A percentile compares a stretch with the other conserved stretches of the same genome.
Conservation (phyloP, 129 eudicot species). For the Tanacetum coccineum region DNA sequence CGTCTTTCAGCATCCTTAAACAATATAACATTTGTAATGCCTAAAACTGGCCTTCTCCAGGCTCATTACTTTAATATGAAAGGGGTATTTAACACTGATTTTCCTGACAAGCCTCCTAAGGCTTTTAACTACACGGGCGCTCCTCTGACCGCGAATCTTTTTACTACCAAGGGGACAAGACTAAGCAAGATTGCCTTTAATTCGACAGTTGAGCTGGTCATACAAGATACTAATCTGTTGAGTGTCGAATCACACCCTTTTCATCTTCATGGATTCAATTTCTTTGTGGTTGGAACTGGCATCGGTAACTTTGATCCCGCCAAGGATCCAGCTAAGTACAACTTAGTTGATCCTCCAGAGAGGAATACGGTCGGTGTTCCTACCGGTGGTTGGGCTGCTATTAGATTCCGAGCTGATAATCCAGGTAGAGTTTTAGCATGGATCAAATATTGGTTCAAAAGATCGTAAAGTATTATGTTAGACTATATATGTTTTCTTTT, state of each 20-base stretch:
- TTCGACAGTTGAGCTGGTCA: conserved; percentile 47
- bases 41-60: conserved; percentile 40
- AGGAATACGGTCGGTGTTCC: conserved; percentile 66
- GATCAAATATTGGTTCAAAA: neutral
- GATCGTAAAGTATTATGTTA: neutral
- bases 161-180: conserved; percentile 37
- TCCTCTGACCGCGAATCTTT: conserved; percentile 49
- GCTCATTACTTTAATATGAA: conserved; percentile 41
- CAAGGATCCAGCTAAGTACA: conserved; percentile 46
- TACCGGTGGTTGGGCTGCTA: conserved; percentile 69
- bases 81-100: conserved; percentile 48
- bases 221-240: conserved; percentile 49
- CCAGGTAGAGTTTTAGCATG: conserved; percentile 15
- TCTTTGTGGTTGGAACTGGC: conserved; percentile 58
- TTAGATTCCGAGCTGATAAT: conserved; percentile 56
- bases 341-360: conserved; percentile 66
- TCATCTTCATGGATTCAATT: conserved; percentile 61
- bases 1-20: conserved; percentile 50
- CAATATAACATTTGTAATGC: conserved; percentile 60
- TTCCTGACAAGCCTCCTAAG: conserved; percentile 52
- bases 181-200: conserved; percentile 39
- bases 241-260: conserved; percentile 60
- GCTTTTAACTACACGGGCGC: conserved; percentile 57
- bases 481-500: neutral
- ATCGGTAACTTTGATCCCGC: conserved; percentile 47